These are phyloP conservation scores for Silene latifolia DNA, from an alignment of 148 eudicot genomes.

Conservation along the genomic window DNA sequence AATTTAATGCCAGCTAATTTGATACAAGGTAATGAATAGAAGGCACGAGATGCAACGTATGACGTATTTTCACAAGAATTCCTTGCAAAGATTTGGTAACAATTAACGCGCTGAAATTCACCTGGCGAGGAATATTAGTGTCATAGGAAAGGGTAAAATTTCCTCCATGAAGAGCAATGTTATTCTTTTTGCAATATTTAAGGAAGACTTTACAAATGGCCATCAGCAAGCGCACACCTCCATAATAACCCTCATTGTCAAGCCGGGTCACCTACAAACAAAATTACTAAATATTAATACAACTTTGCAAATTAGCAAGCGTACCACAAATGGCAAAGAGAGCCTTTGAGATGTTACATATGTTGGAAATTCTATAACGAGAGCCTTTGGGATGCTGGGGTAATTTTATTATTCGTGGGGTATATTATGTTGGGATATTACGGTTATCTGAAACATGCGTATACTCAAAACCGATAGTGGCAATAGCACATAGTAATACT, in stretches of 20 bases:
- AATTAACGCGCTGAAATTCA: conserved; percentile 14
- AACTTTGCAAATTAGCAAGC: neutral
- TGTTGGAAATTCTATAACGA: no score
- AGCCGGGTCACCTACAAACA: conserved; percentile 63
- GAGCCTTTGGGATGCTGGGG: no score
- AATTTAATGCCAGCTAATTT: neutral
- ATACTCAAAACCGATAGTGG: neutral
- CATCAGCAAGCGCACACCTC: conserved; percentile 95
- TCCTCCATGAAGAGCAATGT: conserved; percentile 51
- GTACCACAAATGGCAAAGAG: neutral
- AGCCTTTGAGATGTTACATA: no score
- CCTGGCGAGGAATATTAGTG: conserved; percentile 98
- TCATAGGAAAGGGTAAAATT: conserved; percentile 85
- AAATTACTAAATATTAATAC: conserved; percentile 1
- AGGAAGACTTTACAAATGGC: conserved; percentile 80
- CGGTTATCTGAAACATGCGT: neutral
- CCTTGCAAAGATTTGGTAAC: neutral
- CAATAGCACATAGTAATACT: neutral
- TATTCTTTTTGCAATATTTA: conserved; percentile 62
- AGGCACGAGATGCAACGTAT: no score
- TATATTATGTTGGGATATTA: neutral
- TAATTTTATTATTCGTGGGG: neutral
- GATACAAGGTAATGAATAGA: neutral
- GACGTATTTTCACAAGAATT: neutral
- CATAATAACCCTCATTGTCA: conserved; percentile 79